A percentile compares a stretch with the other conserved stretches of the same genome.
These are phyloP conservation scores for Hermanozyma aechmeae DNA, from an alignment of 805 yeast genomes.

Conservation along the genomic window DNA sequence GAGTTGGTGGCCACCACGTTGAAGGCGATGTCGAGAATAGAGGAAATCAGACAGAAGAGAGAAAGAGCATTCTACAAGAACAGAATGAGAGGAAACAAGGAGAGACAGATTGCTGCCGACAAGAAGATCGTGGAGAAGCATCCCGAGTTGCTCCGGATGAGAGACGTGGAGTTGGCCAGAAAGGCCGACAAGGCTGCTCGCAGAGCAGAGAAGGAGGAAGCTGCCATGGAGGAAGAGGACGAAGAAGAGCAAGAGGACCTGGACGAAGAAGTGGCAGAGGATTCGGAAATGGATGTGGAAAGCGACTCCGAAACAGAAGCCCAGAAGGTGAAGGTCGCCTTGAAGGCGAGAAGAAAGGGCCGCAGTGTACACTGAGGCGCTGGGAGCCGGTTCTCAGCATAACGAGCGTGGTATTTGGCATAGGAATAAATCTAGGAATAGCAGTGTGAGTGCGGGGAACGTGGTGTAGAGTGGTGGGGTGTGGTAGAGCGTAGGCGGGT, in stretches of 20 bases:
- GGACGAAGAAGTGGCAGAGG: conserved; percentile 30
- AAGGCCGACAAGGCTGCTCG: conserved; percentile 63
- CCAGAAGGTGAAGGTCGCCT: conserved; percentile 46
- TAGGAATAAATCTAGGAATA: too few relatives aligned
- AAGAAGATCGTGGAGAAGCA: conserved; percentile 79
- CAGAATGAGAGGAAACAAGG: conserved; percentile 97
- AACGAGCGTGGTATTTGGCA: too few relatives aligned
- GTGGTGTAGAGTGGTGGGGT: too few relatives aligned
- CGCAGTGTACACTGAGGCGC: too few relatives aligned
- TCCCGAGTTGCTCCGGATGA: conserved; percentile 83
- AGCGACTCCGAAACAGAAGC: conserved; percentile 36
- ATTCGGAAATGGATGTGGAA: conserved; percentile 36
- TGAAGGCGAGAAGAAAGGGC: conserved; percentile 55
- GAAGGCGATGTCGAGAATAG: conserved; percentile 92
- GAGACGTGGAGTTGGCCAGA: conserved; percentile 85
- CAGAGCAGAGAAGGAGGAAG: conserved; percentile 33
- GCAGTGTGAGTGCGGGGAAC: too few relatives aligned
- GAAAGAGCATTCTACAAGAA: conserved; percentile 98
- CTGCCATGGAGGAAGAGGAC: conserved; percentile 30
- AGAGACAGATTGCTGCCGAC: conserved; percentile 74
- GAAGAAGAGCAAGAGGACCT: conserved; percentile 29
- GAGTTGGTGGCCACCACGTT: conserved; percentile 90
- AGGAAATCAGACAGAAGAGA: conserved; percentile 91
- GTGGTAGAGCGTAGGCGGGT: too few relatives aligned
- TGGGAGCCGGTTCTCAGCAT: too few relatives aligned